Conservation (phyloP, 306 rosid genomes). For the Cucumis cinereus region DNA sequence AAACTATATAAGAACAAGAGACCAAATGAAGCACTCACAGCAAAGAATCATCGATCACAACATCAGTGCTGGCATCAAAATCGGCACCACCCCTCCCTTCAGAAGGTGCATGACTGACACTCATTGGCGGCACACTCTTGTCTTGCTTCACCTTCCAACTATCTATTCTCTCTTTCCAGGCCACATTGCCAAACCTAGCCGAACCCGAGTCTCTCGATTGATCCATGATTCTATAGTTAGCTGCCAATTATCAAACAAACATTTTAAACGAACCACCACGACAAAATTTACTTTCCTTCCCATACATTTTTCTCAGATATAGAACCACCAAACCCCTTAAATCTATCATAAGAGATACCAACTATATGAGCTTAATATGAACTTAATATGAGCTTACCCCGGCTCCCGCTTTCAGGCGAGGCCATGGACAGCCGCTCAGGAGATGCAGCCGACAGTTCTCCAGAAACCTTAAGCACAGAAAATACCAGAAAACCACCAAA, state of each 20-base stretch:
- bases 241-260: conserved; percentile 26
- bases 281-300: neutral
- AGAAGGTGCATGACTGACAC: conserved; percentile 83
- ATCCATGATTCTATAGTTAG: conserved; percentile 69
- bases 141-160: conserved; percentile 99
- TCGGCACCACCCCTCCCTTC: conserved; percentile 86
- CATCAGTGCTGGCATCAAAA: conserved; percentile 92
- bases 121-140: conserved; percentile 72
- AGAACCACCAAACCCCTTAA: neutral
- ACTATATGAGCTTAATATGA: neutral
- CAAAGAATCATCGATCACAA: conserved; percentile 73
- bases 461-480: conserved; percentile 50
- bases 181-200: conserved; percentile 77
- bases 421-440: conserved; percentile 91
- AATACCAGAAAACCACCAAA: neutral
- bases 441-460: conserved; percentile 95
- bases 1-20: neutral
- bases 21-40: conserved; percentile 38
- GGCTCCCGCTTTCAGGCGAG: conserved; percentile 74
- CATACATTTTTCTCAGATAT: too few species aligned
- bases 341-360: neutral
- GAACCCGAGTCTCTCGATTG: conserved; percentile 43
- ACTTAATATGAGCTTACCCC: conserved; percentile 7
- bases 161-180: conserved; percentile 99
- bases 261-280: neutral